Evolutionary conservation across 2,329 filamentous ascomycete genomes (phyloP).

Genomic region (Botryotinia narcissicola): DNA sequence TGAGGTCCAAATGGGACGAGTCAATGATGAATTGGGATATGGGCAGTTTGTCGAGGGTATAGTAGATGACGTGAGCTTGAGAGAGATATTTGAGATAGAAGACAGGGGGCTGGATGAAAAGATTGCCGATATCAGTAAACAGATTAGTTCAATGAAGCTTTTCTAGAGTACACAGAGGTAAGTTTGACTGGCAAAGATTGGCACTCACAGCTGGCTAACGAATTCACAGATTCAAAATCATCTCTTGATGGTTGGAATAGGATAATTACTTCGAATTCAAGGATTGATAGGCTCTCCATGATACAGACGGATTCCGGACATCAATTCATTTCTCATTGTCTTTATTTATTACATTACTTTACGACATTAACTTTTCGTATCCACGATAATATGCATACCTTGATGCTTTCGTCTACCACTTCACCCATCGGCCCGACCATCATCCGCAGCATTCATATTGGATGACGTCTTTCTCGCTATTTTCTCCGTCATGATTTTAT

Average conservation of each 20-base stretch:
- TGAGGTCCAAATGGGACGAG: neutral
- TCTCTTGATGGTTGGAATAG: too few species aligned
- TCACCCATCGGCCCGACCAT: too few species aligned
- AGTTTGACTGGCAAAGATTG: neutral
- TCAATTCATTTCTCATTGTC: neutral
- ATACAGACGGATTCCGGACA: fast-evolving
- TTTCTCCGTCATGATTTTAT: neutral
- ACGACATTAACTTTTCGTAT: neutral
- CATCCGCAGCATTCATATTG: neutral
- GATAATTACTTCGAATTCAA: neutral
- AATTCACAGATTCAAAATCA: neutral
- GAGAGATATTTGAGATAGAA: neutral
- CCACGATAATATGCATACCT: neutral
- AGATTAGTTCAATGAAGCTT: neutral
- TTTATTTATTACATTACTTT: conserved; percentile 8
- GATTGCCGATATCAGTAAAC: neutral
- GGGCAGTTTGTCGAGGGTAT: fast-evolving
- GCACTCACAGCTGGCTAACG: neutral
- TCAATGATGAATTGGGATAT: neutral
- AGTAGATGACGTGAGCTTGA: neutral
- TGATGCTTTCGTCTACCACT: neutral
- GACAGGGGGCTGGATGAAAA: fast-evolving
- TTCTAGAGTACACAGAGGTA: neutral
- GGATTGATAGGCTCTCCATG: neutral
- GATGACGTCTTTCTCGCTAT: too few species aligned